A percentile compares a stretch with the other conserved stretches of the same genome.
phyloP scores from a whole-genome alignment of 148 eudicot species.

The Euryodendron excelsum region DNA sequence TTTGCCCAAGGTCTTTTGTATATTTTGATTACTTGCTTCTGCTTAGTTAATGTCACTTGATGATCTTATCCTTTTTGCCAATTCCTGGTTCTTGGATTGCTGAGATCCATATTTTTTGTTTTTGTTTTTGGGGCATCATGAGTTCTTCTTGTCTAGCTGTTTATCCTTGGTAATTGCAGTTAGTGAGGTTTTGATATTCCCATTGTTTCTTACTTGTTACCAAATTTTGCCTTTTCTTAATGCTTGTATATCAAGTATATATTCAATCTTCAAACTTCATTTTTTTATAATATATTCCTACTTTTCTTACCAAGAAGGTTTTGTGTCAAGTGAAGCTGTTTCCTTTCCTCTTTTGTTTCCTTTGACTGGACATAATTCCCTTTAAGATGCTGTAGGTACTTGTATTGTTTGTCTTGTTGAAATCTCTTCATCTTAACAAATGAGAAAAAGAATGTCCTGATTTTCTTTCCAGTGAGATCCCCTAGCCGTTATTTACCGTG shows the following conservation, averaged over 20 bases:
- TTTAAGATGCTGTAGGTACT: neutral
- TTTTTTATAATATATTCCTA: neutral
- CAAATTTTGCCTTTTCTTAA: neutral
- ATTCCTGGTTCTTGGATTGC: constrained; percentile 1
- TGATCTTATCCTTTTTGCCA: neutral
- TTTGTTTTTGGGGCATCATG: neutral
- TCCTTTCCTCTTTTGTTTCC: neutral
- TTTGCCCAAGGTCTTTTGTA: constrained; percentile 65
- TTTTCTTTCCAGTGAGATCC: neutral
- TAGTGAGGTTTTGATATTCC: neutral
- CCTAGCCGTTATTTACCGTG: neutral
- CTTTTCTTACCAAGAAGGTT: neutral
- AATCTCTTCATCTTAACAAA: neutral
- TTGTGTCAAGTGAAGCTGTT: neutral
- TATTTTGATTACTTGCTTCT: neutral
- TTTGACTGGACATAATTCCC: neutral
- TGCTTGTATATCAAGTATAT: neutral
- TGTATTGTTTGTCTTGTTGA: neutral
- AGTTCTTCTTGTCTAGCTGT: neutral
- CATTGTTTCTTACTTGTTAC: neutral
- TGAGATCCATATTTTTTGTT: neutral
- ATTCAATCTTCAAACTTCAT: neutral
- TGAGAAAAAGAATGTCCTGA: neutral
- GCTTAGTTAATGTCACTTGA: neutral
- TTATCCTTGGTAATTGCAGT: neutral